Evolutionary conservation across 2,329 filamentous ascomycete species (phyloP), one percentile per base, ranked within the genome.

Genomic region (Colletotrichum paranaense): DNA sequence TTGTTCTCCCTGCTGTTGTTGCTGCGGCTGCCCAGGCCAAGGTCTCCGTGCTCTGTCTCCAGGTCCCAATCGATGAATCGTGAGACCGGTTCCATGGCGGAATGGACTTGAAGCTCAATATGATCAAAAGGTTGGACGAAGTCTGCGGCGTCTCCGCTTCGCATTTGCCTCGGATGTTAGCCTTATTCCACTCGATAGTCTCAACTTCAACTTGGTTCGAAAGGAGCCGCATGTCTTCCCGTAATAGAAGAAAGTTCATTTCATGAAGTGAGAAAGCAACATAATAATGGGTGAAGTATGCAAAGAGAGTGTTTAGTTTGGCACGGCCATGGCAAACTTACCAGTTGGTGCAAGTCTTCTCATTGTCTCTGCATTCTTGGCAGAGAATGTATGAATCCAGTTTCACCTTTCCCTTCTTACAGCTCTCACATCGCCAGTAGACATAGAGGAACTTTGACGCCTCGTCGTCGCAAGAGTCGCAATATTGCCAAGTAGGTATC

Each of bases 81-180:
- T 3, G 28, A 30, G 12, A 56, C n/a, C 6, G 26, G 4, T 28
- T 26, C 11, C 24, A 53, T 26, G 19, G 56, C 22, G 4, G 32
- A 14, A 14, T 52, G 30, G 7, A 71, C 19, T 9, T 67, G 14
- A n/a, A 71, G 19, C n/a, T 72, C 63, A 2, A 72, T 38, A 7
- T 68, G 56, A 6, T 55, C 30, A 30, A 42, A 67, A 11, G 68
- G 68, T 38, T 72, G 63, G 64, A 67, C 26, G 57, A 72, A 72
- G 24, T 22, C 52, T 7, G n/a, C 57, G 6, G 56, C 22, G 4
- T 57, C 16, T 12, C 59, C 66, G 53, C 59, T 64, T 69, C 42
- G 60, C 3, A 60, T 35, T 52, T 30, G 62, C 30, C 12, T 56
- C 11, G 14, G 8, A 6, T 42, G 30, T 65, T 8, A 56, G 62